Conservation (phyloP, 257 asterid genomes). For the Solanum medicagineum region DNA sequence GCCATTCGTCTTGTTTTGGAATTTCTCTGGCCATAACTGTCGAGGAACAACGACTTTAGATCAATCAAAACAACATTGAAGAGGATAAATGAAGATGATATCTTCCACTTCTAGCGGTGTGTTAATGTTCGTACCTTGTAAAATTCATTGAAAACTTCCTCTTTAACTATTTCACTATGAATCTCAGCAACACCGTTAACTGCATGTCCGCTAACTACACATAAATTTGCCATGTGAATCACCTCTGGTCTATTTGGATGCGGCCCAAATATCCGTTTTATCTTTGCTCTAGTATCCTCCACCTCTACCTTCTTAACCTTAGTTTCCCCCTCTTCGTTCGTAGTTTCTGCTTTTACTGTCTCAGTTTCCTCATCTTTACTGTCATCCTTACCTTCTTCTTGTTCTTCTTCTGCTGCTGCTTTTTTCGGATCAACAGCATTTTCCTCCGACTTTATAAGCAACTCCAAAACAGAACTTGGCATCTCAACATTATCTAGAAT, state of each 20-base stretch:
- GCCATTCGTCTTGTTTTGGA: constrained; percentile 81
- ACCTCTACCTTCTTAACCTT: constrained; percentile 16
- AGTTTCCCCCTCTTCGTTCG: constrained; percentile 18
- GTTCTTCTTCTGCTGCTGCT: constrained; percentile 6
- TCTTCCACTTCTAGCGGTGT: neutral
- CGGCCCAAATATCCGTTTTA: constrained; percentile 1
- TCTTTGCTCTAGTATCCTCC: neutral
- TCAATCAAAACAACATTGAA: neutral
- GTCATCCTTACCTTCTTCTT: constrained; percentile 14
- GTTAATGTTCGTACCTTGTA: constrained; percentile 30
- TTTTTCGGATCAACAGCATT: constrained; percentile 3
- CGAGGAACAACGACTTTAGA: neutral
- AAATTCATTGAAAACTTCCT: constrained; percentile 71
- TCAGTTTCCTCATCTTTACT: constrained; percentile 5
- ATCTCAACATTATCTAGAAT: constrained; percentile 64
- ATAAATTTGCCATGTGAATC: constrained; percentile 83
- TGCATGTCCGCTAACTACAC: constrained; percentile 79
- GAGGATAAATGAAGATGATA: neutral
- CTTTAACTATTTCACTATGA: constrained; percentile 74
- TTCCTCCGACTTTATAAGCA: constrained; percentile 4
- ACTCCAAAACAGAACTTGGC: constrained; percentile 35
- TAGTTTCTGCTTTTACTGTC: neutral
- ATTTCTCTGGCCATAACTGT: constrained; percentile 54
- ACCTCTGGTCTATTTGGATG: constrained; percentile 36
- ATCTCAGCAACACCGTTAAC: constrained; percentile 88